These are phyloP conservation scores for Sphagnum contortum DNA, from an alignment of 225 moss, liverwort and hornwort species.

Conservation along the genomic window DNA sequence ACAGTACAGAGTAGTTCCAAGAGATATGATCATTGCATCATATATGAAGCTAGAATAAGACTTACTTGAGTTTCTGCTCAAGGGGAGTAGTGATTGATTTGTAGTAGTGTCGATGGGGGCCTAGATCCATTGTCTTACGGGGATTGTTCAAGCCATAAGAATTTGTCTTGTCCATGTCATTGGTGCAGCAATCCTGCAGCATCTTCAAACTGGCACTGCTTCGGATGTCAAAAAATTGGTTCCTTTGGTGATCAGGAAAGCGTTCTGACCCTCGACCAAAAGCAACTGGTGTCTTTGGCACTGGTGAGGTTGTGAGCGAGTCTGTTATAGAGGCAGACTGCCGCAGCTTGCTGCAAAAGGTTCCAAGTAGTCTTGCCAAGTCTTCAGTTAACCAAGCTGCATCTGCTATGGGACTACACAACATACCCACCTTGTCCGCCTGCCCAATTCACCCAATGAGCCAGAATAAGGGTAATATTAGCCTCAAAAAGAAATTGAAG, in stretches of 20 bases:
- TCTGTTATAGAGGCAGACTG: slow-evolving; percentile 20
- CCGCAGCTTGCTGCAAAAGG: slow-evolving; percentile 47
- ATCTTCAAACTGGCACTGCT: slow-evolving; percentile 42
- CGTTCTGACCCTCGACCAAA: slow-evolving; percentile 17
- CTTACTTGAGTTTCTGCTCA: slow-evolving; percentile 41
- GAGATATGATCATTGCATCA: too few relatives aligned
- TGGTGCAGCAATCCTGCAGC: slow-evolving; percentile 44
- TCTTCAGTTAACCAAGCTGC: slow-evolving; percentile 49
- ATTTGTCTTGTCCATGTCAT: slow-evolving; percentile 25
- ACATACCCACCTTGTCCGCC: slow-evolving; percentile 52
- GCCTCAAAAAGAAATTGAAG: too few relatives aligned
- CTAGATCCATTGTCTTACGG: slow-evolving; percentile 18
- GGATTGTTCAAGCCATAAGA: slow-evolving; percentile 21
- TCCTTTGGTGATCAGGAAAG: slow-evolving; percentile 17
- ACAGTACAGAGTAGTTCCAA: too few relatives aligned
- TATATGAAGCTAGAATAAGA: background rate
- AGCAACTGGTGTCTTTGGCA: slow-evolving; percentile 26
- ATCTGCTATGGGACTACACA: slow-evolving; percentile 45
- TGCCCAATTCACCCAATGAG: slow-evolving; percentile 8
- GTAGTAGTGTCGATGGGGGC: slow-evolving; percentile 61
- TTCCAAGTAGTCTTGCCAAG: slow-evolving; percentile 38
- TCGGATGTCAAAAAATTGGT: slow-evolving; percentile 40
- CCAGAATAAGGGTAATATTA: too few relatives aligned
- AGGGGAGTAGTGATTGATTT: slow-evolving; percentile 36
- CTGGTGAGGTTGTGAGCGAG: slow-evolving; percentile 11